A percentile compares a stretch with the other conserved stretches of the same genome.
Evolutionary conservation across 2,329 filamentous ascomycete species (phyloP).

Genomic region (Hymenoscyphus fraxineus): DNA sequence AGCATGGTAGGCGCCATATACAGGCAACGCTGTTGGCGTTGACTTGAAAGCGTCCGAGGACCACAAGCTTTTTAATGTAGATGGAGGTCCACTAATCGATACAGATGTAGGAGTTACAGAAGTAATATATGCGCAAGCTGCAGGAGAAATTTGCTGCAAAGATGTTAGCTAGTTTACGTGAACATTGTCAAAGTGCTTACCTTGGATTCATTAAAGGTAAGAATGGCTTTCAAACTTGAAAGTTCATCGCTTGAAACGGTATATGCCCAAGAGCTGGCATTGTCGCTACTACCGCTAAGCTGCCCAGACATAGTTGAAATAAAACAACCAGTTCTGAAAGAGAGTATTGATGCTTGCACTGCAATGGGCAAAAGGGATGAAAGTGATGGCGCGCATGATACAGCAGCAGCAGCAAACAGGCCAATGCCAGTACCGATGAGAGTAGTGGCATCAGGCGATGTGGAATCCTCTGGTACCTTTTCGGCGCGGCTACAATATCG

Average conservation of each 20-base stretch:
- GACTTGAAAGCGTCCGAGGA: conserved; percentile 39
- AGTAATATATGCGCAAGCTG: conserved; percentile 51
- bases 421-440: conserved; percentile 66
- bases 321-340: conserved; percentile 61
- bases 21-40: conserved; percentile 47
- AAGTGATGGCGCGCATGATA: conserved; percentile 60
- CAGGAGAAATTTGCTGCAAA: conserved; percentile 41
- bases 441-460: conserved; percentile 47
- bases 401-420: conserved; percentile 64
- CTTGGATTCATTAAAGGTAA: conserved; percentile 54
- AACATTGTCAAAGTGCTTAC: conserved; percentile 35
- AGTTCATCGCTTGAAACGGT: conserved; percentile 55
- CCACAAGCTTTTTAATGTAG: conserved; percentile 44
- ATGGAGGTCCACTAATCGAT: conserved; percentile 53
- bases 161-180: conserved; percentile 8
- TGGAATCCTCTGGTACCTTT: conserved; percentile 52
- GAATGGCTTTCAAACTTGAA: conserved; percentile 48
- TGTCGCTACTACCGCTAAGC: conserved; percentile 14
- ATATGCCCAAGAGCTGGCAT: conserved; percentile 54
- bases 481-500: conserved; percentile 42
- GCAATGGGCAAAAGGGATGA: conserved; percentile 59
- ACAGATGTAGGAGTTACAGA: conserved; percentile 46
- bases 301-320: conserved; percentile 45
- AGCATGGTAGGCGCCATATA: conserved; percentile 56
- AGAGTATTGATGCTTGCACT: conserved; percentile 60